Base-by-base conservation (phyloP, 2,329 filamentous ascomycete species). In the Phaeophleospora eucalypticola region DNA sequence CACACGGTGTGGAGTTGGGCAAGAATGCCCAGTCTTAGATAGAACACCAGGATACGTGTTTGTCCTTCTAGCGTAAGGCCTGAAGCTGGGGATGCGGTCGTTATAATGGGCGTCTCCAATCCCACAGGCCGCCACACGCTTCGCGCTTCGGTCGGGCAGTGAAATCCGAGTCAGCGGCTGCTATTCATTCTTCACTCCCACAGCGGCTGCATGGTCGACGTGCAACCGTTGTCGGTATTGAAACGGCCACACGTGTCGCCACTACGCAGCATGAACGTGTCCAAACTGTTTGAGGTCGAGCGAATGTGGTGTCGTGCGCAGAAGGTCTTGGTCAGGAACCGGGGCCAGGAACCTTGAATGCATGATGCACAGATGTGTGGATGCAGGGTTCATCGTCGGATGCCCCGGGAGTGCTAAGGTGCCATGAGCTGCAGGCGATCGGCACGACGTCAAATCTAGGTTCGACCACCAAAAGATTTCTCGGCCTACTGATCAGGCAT, bases 371-470 rank as follows among this genome's bases (percentile, higher is more conserved):
- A 14, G 21, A 24, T 37, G 19, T 39, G 12, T 36, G 14, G 34
- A 6, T 6, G 15, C 6, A 15, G 7, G 24, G 24, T 29, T 29
- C 24, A 7, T 36, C 17, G 19, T 19, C 19, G 7, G 37, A 24
- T 16, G 8, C n/a, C 19, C 36, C 15, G 36, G 36, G 7, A 39
- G 16, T 37, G 16, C 18, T n/a, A 39, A 7, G 37, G n/a, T 7
- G 18, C 19, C 37, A n/a, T 14, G 4, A 20, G 21, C n/a, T 15
- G 18, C 14, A 39, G 7, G 4, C 19, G 37, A 39, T 39, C 37
- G 19, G 37, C 37, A 39, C 18, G 19, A 21, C 37, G 37, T 24
- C 37, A 39, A 39, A 29, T 29, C 24, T 29, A 39, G 18, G 37
- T 39, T 39, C 20, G 16, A 24, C 37, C 24, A 29, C 24, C 24